These are phyloP conservation scores for Aethionema arabicum DNA, from an alignment of 345 rosid genomes.

Conservation along the genomic window DNA sequence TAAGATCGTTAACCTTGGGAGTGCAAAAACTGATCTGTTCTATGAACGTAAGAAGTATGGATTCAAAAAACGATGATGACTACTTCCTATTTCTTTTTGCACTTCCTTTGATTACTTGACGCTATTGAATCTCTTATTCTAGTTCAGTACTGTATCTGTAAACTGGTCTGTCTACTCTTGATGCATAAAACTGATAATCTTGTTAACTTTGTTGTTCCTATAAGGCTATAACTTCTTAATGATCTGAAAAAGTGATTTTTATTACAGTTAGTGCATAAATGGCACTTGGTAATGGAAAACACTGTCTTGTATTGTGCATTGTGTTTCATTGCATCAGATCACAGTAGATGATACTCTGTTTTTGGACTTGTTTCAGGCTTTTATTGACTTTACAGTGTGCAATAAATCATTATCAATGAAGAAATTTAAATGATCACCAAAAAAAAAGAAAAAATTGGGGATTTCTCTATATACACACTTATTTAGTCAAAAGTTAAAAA, in stretches of 20 bases:
- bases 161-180: constrained; percentile 16
- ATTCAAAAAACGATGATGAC: constrained; percentile 47
- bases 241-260: constrained; percentile 3
- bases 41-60: constrained; percentile 69
- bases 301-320: constrained; percentile 10
- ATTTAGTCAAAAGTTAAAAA: too few species aligned
- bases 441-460: too few species aligned
- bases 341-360: not conserved
- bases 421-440: too few species aligned
- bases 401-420: too few species aligned
- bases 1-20: constrained; percentile 63
- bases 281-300: not conserved
- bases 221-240: constrained; percentile 15
- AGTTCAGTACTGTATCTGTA: not conserved
- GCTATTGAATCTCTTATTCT: constrained; percentile 15
- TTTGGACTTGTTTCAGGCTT: not conserved
- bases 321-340: constrained; percentile 11
- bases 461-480: too few species aligned
- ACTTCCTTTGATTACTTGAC: constrained; percentile 23
- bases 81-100: not conserved
- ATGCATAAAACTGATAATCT: constrained; percentile 6
- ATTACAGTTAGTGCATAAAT: not conserved
- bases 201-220: not conserved
- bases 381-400: too few species aligned
- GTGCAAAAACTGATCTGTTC: constrained; percentile 64